Evolutionary conservation across 2,329 filamentous ascomycete species (phyloP), one percentile per base, ranked within the genome.

Genomic region (Pyricularia grisea): DNA sequence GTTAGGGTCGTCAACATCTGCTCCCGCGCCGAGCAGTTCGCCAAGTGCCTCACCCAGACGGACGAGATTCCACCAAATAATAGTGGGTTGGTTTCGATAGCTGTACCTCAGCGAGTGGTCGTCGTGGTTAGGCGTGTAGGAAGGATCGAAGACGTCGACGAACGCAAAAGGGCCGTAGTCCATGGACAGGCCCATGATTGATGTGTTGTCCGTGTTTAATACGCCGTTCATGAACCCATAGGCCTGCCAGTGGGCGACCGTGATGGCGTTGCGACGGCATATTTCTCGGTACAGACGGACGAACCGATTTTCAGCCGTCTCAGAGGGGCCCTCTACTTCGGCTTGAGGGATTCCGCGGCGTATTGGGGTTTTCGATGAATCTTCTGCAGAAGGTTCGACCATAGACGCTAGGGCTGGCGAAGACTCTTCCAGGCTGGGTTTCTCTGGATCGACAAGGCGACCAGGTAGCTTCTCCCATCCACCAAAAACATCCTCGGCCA

Each of bases 151-250:
- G 75, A 94, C 93, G 78, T 99, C 95, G 82, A 99, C 90, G 78
- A 99, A 99, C 5, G 95, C 95, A 75, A 99, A 99, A 0, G 95
- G 95, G 0, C 95, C 95, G 76, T 94, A 99, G 79, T 99, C 95
- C 71, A 99, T 90, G 6, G 91, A 94, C 0, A 99, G 81, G 0
- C 95, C 95, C 69, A 89, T 89, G 67, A 99, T 86, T 0, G 93
- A 97, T 0, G 95, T 99, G 78, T 99, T 99, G 77, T 99, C 95
- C 0, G 95, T 98, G 79, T 99, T 99, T 70, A 99, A 83, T 4
- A 99, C 95, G 65, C 95, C 95, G 75, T 99, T 99, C 85, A 97
- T 98, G 81, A 99, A 99, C n/a, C 93, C 95, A 75, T 98, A 98
- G 0, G 93, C 93, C 81, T 99, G 96, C 94, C 95, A 98, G 73